phyloP scores from a whole-genome alignment of 495 filamentous ascomycete genomes.

The Neurospora cerealis region DNA sequence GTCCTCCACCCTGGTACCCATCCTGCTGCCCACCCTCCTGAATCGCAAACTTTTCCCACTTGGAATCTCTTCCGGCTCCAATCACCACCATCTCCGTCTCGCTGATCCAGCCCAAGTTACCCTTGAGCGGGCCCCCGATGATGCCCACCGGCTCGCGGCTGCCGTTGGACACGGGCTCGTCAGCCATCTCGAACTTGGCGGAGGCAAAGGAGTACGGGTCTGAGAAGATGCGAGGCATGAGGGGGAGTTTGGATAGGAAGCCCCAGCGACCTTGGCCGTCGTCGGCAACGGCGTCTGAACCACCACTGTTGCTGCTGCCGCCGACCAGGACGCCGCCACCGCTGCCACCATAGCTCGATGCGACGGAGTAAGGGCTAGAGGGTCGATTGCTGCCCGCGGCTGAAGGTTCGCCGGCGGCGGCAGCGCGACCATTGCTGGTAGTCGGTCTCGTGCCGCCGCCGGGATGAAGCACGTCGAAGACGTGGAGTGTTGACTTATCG shows the following conservation, averaged over 20 bases:
- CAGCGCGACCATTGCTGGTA: slow-evolving; percentile 30
- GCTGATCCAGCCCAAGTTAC: slow-evolving; percentile 64
- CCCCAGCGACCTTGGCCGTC: slow-evolving; percentile 44
- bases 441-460: slow-evolving; percentile 41
- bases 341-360: not conserved
- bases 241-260: slow-evolving; percentile 62
- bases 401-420: slow-evolving; percentile 20
- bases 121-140: slow-evolving; percentile 49
- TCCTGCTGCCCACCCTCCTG: slow-evolving; percentile 48
- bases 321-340: not conserved
- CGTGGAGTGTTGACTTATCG: slow-evolving; percentile 89
- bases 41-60: slow-evolving; percentile 77
- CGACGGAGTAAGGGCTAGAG: not conserved
- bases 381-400: not conserved
- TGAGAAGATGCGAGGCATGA: slow-evolving; percentile 71
- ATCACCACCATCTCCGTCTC: slow-evolving; percentile 62
- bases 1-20: slow-evolving; percentile 41
- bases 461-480: slow-evolving; percentile 62
- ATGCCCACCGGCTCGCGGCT: not conserved
- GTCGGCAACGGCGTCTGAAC: not conserved
- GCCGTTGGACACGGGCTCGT: slow-evolving; percentile 45
- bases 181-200: slow-evolving; percentile 66
- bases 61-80: slow-evolving; percentile 68
- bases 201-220: slow-evolving; percentile 75
- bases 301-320: slow-evolving; percentile 15